These are phyloP conservation scores for Hypoxylon sp. DNA, from an alignment of 2,329 filamentous ascomycete genomes.

Conservation along the genomic window DNA sequence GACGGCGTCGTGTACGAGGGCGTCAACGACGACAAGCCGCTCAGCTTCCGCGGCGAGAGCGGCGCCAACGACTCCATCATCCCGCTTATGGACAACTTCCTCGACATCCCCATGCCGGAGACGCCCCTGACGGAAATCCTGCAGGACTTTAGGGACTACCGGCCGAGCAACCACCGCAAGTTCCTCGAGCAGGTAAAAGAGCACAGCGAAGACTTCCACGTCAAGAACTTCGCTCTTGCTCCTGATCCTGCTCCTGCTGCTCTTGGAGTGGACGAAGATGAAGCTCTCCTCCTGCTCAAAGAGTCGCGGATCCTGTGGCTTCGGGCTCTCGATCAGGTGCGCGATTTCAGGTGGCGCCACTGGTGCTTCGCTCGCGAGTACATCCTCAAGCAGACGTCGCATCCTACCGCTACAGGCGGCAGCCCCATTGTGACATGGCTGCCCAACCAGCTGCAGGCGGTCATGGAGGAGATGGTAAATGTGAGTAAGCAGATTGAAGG, in stretches of 20 bases:
- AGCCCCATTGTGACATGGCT: constrained; percentile 88
- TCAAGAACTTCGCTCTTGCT: constrained; percentile 69
- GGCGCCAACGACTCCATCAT: constrained; percentile 97
- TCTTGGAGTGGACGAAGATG: constrained; percentile 25
- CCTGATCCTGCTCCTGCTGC: no score
- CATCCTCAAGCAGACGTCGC: constrained; percentile 80
- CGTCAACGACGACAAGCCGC: constrained; percentile 74
- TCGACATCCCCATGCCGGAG: constrained; percentile 86
- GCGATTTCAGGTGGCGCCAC: constrained; percentile 85
- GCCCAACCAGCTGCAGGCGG: constrained; percentile 82
- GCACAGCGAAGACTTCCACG: constrained; percentile 60
- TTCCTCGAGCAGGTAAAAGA: constrained; percentile 80
- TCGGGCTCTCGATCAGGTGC: constrained; percentile 76
- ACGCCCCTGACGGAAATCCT: constrained; percentile 92
- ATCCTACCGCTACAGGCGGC: constrained; percentile 83
- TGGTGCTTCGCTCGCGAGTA: constrained; percentile 90
- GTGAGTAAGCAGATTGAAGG: constrained; percentile 63
- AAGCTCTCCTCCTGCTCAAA: constrained; percentile 58
- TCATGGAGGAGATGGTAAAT: constrained; percentile 76
- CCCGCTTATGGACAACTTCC: constrained; percentile 87
- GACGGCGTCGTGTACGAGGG: constrained; percentile 91
- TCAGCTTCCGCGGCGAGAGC: constrained; percentile 90
- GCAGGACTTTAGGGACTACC: constrained; percentile 87
- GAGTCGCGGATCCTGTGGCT: constrained; percentile 72
- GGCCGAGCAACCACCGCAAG: constrained; percentile 87